Percentiles rank a stretch among this genome's conserved stretches.
Conservation (phyloP, 768 basidiomycete genomes). For the Mycena galopus region DNA sequence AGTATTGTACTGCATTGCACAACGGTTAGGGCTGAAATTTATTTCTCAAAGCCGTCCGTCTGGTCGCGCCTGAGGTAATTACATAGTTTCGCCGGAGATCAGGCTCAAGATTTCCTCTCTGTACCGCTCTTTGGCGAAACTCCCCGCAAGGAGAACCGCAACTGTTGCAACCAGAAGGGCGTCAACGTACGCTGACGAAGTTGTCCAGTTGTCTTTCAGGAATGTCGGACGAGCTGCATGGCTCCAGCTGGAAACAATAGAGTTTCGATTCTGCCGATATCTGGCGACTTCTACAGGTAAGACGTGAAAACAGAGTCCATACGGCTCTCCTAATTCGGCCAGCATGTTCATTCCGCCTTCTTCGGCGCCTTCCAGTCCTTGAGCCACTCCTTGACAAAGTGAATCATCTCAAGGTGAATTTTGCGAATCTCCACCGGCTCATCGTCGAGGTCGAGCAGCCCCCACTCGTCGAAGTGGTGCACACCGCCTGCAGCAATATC, state of each 20-base stretch:
- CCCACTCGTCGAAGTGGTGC: conserved; percentile 86
- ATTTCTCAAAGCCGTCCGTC: too few relatives aligned
- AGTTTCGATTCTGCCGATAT: not conserved
- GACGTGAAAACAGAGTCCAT: not conserved
- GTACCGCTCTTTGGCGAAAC: too few relatives aligned
- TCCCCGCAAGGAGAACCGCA: too few relatives aligned
- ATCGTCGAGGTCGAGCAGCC: conserved; percentile 65
- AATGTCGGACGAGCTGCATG: too few relatives aligned
- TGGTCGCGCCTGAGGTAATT: too few relatives aligned
- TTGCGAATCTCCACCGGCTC: conserved; percentile 86
- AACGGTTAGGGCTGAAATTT: too few relatives aligned
- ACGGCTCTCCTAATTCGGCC: not conserved
- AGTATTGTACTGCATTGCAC: too few relatives aligned
- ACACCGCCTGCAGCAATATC: conserved; percentile 64
- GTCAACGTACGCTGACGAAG: not conserved
- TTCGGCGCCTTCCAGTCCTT: conserved; percentile 54
- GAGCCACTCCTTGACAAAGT: conserved; percentile 84
- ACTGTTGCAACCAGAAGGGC: too few relatives aligned
- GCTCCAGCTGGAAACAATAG: too few relatives aligned
- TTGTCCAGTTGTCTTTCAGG: too few relatives aligned
- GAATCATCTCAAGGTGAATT: conserved; percentile 85
- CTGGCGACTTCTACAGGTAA: not conserved
- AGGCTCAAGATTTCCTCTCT: too few relatives aligned
- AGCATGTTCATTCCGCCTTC: not conserved
- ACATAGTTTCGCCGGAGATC: too few relatives aligned